These are phyloP conservation scores for Hansenula sp. DNA, from an alignment of 1,139 yeast species.

Conservation along the genomic window DNA sequence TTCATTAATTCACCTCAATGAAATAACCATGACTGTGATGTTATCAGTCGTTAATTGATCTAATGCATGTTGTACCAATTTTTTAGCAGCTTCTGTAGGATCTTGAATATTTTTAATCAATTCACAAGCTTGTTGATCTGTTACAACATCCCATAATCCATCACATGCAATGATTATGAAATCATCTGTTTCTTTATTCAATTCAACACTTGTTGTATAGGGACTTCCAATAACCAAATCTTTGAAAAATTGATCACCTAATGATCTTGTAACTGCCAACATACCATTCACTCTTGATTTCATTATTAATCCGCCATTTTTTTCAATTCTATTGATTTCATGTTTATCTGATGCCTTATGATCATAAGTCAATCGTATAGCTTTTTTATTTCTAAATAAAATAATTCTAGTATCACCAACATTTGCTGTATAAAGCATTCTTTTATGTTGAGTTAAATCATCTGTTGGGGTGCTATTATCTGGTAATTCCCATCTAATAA, in stretches of 20 bases:
- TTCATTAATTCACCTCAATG: constrained; percentile 13
- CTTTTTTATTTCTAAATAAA: constrained; percentile 66
- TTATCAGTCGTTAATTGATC: constrained; percentile 84
- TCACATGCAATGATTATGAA: constrained; percentile 89
- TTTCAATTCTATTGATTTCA: constrained; percentile 73
- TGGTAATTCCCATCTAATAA: constrained; percentile 78
- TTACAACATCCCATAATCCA: constrained; percentile 91
- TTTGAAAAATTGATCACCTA: constrained; percentile 95
- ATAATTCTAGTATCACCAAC: constrained; percentile 93
- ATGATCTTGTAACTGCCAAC: constrained; percentile 87
- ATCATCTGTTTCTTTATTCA: constrained; percentile 53
- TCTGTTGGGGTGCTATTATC: constrained; percentile 20
- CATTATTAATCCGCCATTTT: constrained; percentile 83
- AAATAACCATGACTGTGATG: constrained; percentile 84
- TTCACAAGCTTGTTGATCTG: constrained; percentile 78
- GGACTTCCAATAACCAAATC: constrained; percentile 88
- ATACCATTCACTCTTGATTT: constrained; percentile 94
- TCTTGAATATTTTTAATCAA: constrained; percentile 51
- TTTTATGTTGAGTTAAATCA: constrained; percentile 39
- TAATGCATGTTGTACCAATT: constrained; percentile 73
- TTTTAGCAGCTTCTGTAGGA: constrained; percentile 66
- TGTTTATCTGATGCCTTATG: constrained; percentile 86
- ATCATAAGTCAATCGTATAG: constrained; percentile 82
- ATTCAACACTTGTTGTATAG: constrained; percentile 83
- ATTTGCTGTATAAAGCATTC: constrained; percentile 89